Percentiles rank a stretch among this genome's conserved stretches.
phyloP scores from a whole-genome alignment of 208 protist species.

The Vickermania ingenoplastis region DNA sequence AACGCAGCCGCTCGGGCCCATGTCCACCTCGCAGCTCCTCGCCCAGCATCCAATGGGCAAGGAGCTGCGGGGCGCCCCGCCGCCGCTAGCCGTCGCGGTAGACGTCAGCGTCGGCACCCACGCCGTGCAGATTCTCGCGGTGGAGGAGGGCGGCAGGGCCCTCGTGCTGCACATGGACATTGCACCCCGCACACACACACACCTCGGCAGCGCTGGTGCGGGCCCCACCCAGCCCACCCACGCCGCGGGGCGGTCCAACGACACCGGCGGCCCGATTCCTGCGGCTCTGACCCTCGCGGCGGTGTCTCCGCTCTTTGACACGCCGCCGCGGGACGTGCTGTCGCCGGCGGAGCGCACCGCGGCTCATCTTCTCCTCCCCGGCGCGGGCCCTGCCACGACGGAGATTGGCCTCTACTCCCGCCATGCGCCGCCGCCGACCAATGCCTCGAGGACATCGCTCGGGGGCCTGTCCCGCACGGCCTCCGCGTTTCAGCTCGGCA shows the following conservation, averaged over 20 bases:
- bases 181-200: neutral
- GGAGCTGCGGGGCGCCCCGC: too few relatives aligned
- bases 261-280: neutral
- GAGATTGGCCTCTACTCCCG: neutral
- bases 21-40: too few relatives aligned
- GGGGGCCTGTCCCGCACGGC: neutral
- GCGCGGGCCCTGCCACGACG: neutral
- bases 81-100: slow-evolving; percentile 44
- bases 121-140: slow-evolving; percentile 28
- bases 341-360: too few relatives aligned
- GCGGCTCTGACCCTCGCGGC: too few relatives aligned
- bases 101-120: slow-evolving; percentile 44
- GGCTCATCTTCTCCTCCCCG: too few relatives aligned
- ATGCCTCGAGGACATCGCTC: neutral
- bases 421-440: neutral
- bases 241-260: neutral
- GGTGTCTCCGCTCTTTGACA: too few relatives aligned
- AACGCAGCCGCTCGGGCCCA: too few relatives aligned
- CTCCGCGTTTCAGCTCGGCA: neutral
- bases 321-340: too few relatives aligned
- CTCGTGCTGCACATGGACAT: slow-evolving; percentile 48
- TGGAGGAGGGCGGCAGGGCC: slow-evolving; percentile 63
- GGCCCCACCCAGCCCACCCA: neutral
- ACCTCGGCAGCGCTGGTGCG: neutral
- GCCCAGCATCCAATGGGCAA: too few relatives aligned